phyloP scores from a whole-genome alignment of 78 protist genomes.

The Dictyostelium purpureum region DNA sequence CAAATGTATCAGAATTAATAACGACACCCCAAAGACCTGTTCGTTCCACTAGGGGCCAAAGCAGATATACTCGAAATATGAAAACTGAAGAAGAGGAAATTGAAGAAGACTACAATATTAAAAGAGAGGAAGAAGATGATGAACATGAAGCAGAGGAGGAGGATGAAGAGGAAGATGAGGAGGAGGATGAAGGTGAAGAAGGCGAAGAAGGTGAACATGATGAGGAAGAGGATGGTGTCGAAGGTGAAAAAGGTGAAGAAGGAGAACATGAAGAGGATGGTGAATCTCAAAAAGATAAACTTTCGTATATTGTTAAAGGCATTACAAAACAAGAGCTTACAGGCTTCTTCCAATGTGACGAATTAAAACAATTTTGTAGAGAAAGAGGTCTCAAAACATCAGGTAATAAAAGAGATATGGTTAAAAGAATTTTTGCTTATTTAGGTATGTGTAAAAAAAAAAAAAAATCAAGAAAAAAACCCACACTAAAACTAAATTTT shows the following conservation, averaged over 20 bases:
- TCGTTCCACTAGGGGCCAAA: too few relatives aligned
- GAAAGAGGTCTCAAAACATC: conserved; percentile 15
- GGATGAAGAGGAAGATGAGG: not conserved
- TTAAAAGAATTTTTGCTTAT: conserved; percentile 31
- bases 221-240: not conserved
- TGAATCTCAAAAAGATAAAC: not conserved
- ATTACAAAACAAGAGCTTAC: conserved; percentile 13
- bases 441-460: not conserved
- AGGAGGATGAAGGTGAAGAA: not conserved
- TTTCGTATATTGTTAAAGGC: conserved; percentile 17
- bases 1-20: too few relatives aligned
- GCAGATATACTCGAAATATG: too few relatives aligned
- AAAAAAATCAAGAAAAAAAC: too few relatives aligned
- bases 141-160: not conserved
- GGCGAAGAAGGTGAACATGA: not conserved
- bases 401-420: conserved; percentile 33
- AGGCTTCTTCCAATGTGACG: not conserved
- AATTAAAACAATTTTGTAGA: conserved; percentile 37
- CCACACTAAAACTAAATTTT: too few relatives aligned
- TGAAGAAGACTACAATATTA: too few relatives aligned
- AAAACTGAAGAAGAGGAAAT: too few relatives aligned
- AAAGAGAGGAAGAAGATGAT: not conserved
- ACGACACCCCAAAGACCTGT: too few relatives aligned
- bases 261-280: not conserved
- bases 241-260: not conserved